Percentiles rank a stretch among this genome's conserved stretches.
Evolutionary conservation across 2,329 filamentous ascomycete species (phyloP).

Genomic region (Pleurostoma richardsiae): DNA sequence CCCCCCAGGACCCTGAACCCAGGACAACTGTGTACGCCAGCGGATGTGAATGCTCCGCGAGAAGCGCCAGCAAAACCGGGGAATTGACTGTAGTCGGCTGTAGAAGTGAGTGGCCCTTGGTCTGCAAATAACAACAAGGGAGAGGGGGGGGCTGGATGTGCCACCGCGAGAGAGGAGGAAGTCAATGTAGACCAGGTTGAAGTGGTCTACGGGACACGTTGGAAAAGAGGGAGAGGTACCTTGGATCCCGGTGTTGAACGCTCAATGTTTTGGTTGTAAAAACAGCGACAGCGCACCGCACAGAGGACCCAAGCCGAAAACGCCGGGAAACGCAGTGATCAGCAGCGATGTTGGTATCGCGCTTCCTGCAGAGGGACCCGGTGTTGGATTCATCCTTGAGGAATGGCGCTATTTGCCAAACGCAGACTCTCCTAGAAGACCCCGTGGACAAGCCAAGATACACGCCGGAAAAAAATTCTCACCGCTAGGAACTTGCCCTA

Average conservation of each 20-base stretch:
- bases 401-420: neutral
- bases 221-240: conserved; percentile 50
- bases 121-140: conserved; percentile 9
- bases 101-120: no score
- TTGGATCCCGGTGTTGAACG: conserved; percentile 74
- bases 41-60: no score
- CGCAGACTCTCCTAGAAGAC: conserved; percentile 10
- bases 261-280: conserved; percentile 81
- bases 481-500: no score
- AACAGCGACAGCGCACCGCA: conserved; percentile 68
- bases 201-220: conserved; percentile 41
- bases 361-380: no score
- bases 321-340: conserved; percentile 29
- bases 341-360: conserved; percentile 69
- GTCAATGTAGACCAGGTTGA: conserved; percentile 55
- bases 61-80: no score
- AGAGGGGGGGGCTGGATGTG: conserved; percentile 24
- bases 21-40: no score
- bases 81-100: no score
- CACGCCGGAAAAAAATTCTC: neutral
- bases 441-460: conserved; percentile 7
- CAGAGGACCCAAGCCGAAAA: conserved; percentile 57
- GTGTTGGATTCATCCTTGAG: no score
- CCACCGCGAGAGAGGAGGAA: no score
- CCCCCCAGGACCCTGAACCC: no score